Conservation (phyloP, 2,329 filamentous ascomycete genomes). For the Emmonsia crescens region DNA sequence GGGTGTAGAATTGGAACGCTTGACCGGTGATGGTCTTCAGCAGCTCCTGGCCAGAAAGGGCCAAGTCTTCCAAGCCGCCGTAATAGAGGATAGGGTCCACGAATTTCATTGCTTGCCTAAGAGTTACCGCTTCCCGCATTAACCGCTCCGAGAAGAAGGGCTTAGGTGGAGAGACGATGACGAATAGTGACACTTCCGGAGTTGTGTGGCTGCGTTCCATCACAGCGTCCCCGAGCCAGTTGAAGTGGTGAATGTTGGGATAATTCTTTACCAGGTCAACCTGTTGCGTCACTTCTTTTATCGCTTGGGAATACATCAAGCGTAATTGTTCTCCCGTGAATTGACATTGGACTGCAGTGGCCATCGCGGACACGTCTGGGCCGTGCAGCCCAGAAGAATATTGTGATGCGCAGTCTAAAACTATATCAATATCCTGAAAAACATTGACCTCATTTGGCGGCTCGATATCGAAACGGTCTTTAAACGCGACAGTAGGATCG, state of each 20-base stretch:
- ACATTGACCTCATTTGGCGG: neutral
- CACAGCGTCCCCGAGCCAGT: conserved; percentile 10
- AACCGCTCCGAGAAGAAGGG: neutral
- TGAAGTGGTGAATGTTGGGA: conserved; percentile 12
- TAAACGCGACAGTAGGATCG: no score
- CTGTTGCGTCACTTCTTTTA: neutral
- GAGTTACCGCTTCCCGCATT: neutral
- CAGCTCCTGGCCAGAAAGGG: neutral
- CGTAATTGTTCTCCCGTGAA: neutral
- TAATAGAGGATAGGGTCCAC: conserved; percentile 12
- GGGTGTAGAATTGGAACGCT: conserved; percentile 10
- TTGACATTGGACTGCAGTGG: neutral
- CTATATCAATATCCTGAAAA: neutral
- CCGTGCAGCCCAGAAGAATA: neutral
- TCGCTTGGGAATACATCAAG: neutral
- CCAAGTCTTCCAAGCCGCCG: conserved; percentile 5
- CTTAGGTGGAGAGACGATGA: conserved; percentile 9
- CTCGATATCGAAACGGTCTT: neutral
- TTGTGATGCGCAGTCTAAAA: neutral
- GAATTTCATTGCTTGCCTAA: conserved; percentile 10
- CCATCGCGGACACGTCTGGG: neutral
- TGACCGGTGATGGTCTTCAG: conserved; percentile 9
- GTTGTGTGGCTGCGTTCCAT: conserved; percentile 10
- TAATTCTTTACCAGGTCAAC: neutral
- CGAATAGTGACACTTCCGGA: conserved; percentile 12